Percentiles rank a stretch among this genome's conserved stretches.
These are phyloP conservation scores for Tulasnella sp. DNA, from an alignment of 768 basidiomycete genomes.

Conservation along the genomic window DNA sequence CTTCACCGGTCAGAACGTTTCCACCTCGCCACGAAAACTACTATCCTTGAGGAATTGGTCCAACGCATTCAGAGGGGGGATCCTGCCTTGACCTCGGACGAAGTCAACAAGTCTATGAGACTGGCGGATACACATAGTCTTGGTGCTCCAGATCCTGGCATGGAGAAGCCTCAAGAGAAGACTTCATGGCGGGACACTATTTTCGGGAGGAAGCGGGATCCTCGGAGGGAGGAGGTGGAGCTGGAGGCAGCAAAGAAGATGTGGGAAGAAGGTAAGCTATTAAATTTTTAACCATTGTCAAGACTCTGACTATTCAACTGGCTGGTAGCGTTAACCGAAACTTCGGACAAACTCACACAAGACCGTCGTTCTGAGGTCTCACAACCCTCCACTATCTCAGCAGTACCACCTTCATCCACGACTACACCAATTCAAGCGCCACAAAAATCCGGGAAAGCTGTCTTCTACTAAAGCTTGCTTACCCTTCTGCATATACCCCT, in stretches of 20 bases:
- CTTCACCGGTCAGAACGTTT: not conserved
- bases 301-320: not conserved
- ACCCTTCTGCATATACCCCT: not conserved
- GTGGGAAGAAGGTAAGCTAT: not conserved
- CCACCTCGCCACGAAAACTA: not conserved
- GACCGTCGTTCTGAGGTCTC: not conserved
- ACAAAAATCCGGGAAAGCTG: not conserved
- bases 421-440: not conserved
- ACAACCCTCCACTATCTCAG: not conserved
- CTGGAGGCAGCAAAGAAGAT: not conserved
- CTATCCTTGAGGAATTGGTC: not conserved
- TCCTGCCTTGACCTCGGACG: not conserved
- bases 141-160: not conserved
- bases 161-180: not conserved
- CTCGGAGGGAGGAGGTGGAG: not conserved
- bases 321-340: not conserved
- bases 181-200: not conserved
- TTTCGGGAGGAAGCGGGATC: conserved; percentile 4
- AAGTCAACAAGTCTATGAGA: not conserved
- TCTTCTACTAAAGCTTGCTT: not conserved
- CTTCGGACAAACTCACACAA: not conserved
- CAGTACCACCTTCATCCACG: not conserved
- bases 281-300: not conserved
- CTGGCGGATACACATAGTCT: not conserved
- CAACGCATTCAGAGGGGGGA: not conserved